Base-by-base conservation (phyloP, 192 early-diverging fungal species). In the Backusella tuberculispora region DNA sequence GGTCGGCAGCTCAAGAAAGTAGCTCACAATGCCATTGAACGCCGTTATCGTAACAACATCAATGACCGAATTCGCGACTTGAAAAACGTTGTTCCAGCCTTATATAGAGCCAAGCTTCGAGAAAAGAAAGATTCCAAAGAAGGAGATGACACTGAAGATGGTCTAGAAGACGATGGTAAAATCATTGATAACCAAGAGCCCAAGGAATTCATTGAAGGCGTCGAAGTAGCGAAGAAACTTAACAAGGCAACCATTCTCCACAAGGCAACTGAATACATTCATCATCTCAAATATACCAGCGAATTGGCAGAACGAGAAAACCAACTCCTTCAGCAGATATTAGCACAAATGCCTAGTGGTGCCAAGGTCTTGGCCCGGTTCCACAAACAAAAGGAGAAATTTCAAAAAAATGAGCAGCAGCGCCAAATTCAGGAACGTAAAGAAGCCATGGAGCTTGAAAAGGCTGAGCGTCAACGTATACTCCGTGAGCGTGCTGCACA, bases 191-290 rank as follows among this genome's bases (percentile, higher is more conserved):
- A 81, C 74, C 85, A 82, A 43, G 80, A 83, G 14, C 43, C 68
- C 2, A 38, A 74, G 2, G 78, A 82, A n/a, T 79, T 87, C 67
- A 80, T 93, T 26, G 95, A 96, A 72, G 95, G 95, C 15, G 91
- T 97, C 26, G 84, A 89, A 0, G 91, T 89, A 14, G 94, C 94
- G 0, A 93, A 88, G n/a, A 94, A 95, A 71, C 86, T 95, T 26
- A 97, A 98, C 87, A 98, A 98, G 80, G 97, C 96, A 2, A 96
- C 95, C 4, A 93, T 98, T 65, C 73, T 98, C 74, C 85, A 90
- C 37, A 97, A 96, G 71, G 91, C 95, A 0, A 96, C 96, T 0
- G 96, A 98, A 81, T 97, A 98, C 80, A 97, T 98, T 50, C 76
- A 80, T 21, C 79, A 86, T 48, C 80, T 90, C 5, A 88, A 86